Evolutionary conservation across 1,139 yeast species (phyloP).

Genomic region (Sugiyamaella japonica): DNA sequence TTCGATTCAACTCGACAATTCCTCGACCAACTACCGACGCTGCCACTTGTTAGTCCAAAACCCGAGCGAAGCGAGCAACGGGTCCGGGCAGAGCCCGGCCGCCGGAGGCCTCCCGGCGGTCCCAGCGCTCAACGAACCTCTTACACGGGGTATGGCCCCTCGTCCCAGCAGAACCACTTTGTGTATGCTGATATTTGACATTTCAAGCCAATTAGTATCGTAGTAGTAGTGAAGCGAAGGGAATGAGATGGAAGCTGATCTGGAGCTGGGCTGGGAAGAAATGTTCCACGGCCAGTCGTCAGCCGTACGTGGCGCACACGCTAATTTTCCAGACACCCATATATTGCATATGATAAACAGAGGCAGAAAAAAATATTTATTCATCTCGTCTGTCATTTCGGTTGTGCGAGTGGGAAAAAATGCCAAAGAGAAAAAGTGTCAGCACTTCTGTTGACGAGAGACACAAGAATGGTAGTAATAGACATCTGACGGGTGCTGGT

Average conservation of each 20-base stretch:
- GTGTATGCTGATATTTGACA: conserved; percentile 9
- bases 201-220: neutral
- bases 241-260: neutral
- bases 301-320: too few relatives aligned
- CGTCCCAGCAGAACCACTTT: conserved; percentile 3
- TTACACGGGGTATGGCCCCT: conserved; percentile 2
- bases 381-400: neutral
- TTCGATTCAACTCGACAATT: neutral
- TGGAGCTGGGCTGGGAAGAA: neutral
- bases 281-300: neutral
- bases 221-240: neutral
- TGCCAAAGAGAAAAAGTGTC: conserved; percentile 18
- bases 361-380: too few relatives aligned
- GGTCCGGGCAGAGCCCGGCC: neutral
- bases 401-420: conserved; percentile 1
- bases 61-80: neutral
- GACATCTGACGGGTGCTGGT: neutral
- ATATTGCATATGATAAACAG: too few relatives aligned
- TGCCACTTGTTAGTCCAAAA: neutral
- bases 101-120: neutral
- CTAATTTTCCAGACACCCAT: too few relatives aligned
- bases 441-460: neutral
- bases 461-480: neutral
- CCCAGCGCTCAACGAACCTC: conserved; percentile 5
- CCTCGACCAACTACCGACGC: neutral